A percentile compares a stretch with the other conserved stretches of the same genome.
Evolutionary conservation across 495 filamentous ascomycete genomes (phyloP).

Genomic region (Podospora bellae-mahoneyi): DNA sequence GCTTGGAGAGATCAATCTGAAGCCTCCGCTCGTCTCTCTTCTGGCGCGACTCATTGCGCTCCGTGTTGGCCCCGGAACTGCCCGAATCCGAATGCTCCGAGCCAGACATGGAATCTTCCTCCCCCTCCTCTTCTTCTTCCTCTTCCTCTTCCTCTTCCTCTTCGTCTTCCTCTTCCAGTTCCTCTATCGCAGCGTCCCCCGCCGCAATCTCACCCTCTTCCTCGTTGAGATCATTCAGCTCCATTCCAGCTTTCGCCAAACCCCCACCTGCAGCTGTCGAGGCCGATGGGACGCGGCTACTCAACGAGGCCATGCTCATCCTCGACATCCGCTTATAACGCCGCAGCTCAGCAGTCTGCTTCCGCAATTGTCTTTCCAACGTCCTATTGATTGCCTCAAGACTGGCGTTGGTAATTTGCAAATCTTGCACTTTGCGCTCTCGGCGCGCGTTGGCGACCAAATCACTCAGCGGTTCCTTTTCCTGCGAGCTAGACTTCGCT

Average conservation of each 20-base stretch:
- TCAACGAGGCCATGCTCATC: conserved; percentile 49
- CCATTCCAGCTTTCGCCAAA: conserved; percentile 30
- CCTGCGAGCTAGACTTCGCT: conserved; percentile 44
- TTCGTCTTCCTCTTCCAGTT: conserved; percentile 30
- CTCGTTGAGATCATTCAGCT: conserved; percentile 53
- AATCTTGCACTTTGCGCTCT: conserved; percentile 90
- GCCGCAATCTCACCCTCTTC: conserved; percentile 47
- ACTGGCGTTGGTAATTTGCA: conserved; percentile 97
- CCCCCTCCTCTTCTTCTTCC: conserved; percentile 39
- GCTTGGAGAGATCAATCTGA: conserved; percentile 77
- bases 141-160: conserved; percentile 38
- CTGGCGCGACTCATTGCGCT: conserved; percentile 45
- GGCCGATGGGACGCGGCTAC: conserved; percentile 27
- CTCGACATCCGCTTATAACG: conserved; percentile 76
- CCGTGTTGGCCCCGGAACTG: conserved; percentile 43
- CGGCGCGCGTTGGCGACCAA: conserved; percentile 77
- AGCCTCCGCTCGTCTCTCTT: conserved; percentile 72
- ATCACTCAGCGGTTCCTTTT: conserved; percentile 56
- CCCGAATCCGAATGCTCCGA: conserved; percentile 47
- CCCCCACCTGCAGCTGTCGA: conserved; percentile 30
- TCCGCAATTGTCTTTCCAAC: conserved; percentile 83
- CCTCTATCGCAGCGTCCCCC: conserved; percentile 40
- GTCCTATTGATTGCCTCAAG: conserved; percentile 95
- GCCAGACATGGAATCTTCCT: conserved; percentile 42
- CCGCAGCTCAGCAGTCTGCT: conserved; percentile 84